Evolutionary conservation across 2,329 filamentous ascomycete species (phyloP).

Genomic region (Colletotrichum cuscutae): DNA sequence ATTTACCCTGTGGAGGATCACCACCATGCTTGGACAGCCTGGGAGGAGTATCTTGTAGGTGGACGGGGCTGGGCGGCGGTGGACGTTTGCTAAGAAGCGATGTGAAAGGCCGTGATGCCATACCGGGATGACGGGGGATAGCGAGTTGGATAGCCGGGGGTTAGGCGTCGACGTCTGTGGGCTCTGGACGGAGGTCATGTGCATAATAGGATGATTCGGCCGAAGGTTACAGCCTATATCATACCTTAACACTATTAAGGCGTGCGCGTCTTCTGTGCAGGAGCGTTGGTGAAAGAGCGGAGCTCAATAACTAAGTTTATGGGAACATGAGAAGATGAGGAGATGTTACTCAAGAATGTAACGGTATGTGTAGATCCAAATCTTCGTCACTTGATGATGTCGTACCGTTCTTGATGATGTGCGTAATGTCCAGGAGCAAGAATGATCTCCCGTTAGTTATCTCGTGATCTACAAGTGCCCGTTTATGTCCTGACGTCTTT

Average conservation of each 20-base stretch:
- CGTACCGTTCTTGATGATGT: neutral
- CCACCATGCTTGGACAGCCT: neutral
- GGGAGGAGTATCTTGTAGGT: neutral
- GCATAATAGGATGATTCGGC: slow-evolving; percentile 9
- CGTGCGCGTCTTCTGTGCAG: slow-evolving; percentile 7
- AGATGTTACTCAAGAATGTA: neutral
- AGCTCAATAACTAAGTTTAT: slow-evolving; percentile 24
- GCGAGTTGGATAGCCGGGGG: slow-evolving; percentile 3
- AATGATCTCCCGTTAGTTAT: slow-evolving; percentile 3
- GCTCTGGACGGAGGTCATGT: slow-evolving; percentile 14
- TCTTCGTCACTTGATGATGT: neutral
- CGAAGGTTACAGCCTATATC: slow-evolving; percentile 7
- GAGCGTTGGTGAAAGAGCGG: slow-evolving; percentile 2
- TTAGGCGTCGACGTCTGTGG: slow-evolving; percentile 15
- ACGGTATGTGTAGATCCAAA: slow-evolving; percentile 9
- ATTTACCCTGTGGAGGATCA: slow-evolving; percentile 16
- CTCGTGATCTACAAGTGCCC: slow-evolving; percentile 18
- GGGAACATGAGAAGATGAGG: slow-evolving; percentile 2
- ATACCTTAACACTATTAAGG: neutral
- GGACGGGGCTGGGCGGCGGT: neutral
- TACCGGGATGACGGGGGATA: slow-evolving; percentile 20
- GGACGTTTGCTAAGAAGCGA: neutral
- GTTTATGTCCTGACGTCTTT: slow-evolving; percentile 10
- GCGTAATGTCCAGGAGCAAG: neutral
- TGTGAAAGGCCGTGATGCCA: slow-evolving; percentile 17